phyloP scores from a whole-genome alignment of 495 filamentous ascomycete species.

The Oidiodendron maius region DNA sequence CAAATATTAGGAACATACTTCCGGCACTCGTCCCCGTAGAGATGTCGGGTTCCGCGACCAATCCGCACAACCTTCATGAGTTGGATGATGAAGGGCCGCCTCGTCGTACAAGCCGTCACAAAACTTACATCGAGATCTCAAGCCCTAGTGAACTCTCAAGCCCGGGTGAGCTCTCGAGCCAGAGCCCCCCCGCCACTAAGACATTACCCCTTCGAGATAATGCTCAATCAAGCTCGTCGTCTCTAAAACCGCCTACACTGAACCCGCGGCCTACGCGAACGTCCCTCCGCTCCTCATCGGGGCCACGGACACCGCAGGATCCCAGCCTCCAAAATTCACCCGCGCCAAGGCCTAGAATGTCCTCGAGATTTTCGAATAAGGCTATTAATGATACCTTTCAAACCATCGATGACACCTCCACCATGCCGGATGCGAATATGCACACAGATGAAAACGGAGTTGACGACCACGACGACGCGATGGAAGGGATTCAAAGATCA shows the following conservation, averaged over 20 bases:
- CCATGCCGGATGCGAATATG: neutral
- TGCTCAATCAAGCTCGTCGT: too few species aligned
- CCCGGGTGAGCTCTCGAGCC: too few species aligned
- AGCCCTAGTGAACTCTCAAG: too few species aligned
- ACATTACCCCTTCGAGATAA: too few species aligned
- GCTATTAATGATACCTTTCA: neutral
- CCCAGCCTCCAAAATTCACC: neutral
- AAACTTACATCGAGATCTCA: neutral
- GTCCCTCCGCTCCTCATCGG: too few species aligned
- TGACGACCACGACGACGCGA: neutral
- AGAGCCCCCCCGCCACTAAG: too few species aligned
- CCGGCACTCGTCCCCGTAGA: neutral
- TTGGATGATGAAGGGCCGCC: neutral
- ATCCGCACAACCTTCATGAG: neutral
- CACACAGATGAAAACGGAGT: neutral
- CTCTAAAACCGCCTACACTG: too few species aligned
- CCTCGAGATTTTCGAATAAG: neutral
- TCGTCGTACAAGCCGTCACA: neutral
- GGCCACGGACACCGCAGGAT: neutral
- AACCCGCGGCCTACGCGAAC: too few species aligned
- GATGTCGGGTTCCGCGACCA: neutral
- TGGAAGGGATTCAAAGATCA: neutral
- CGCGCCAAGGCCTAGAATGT: neutral
- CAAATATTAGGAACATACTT: too few species aligned
- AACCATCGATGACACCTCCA: neutral